Evolutionary conservation across 768 basidiomycete genomes (phyloP), one percentile per base, ranked within the genome.

Genomic region (Podaxis rugospora): DNA sequence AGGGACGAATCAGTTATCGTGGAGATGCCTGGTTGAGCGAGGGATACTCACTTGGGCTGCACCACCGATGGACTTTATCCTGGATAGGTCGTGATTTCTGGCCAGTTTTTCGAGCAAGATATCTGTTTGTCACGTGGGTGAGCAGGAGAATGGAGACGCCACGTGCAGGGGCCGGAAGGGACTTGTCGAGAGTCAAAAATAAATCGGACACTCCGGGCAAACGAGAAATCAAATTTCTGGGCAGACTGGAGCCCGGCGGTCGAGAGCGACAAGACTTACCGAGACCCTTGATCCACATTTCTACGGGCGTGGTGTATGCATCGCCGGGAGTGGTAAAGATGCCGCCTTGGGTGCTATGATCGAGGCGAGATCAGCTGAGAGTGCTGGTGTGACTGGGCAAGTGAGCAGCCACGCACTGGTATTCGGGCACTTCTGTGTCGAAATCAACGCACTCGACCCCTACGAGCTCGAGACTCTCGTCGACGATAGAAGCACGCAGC

Each of bases 221-320:
- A 68, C 66, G 65, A 72, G 78, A 79, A 80, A 76, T 78, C 84
- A 85, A 85, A 75, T 87, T 85, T 83, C 85, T 84, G 75, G 68
- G 68, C 65, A 60, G 65, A 63, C 57, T n/a, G 23, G 23, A 39
- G 37, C 53, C 28, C 18, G 39, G 54, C 11, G 10, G 5, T 11
- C 5, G 51, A 61, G 59, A 55, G 66, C 67, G 54, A 54, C 36
- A 44, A 62, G 59, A 76, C 87, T 73, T 71, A 92, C 92, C 92
- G 53, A 94, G 82, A 14, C 81, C 89, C 71, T 90, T 92, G 57
- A 92, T 85, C 92, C 92, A 93, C 89, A 93, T 92, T 68, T 94
- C 92, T 50, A 94, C 82, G 1, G 92, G 92, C 5, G 92, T 92
- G 40, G 90, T 93, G 69, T 89, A 92, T 23, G 90, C 90, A 72